These are phyloP conservation scores for Saturnispora serradocipensis DNA, from an alignment of 805 yeast genomes.

Conservation along the genomic window DNA sequence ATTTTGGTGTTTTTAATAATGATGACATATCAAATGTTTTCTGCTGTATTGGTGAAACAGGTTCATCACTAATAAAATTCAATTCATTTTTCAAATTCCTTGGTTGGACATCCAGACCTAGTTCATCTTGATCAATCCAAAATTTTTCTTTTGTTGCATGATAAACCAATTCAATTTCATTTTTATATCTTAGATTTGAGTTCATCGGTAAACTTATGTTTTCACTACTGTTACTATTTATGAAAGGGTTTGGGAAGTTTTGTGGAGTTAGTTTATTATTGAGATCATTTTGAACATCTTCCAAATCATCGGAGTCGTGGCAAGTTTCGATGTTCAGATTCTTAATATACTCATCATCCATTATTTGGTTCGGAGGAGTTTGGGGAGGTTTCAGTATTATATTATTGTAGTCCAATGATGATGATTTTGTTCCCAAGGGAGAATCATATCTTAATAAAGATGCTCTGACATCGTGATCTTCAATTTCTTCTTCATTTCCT, in stretches of 20 bases:
- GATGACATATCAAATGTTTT: constrained; percentile 1
- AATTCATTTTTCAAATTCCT: constrained; percentile 15
- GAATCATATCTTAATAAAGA: constrained; percentile 6
- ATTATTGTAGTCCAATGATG: constrained; percentile 7
- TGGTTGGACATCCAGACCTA: constrained; percentile 31
- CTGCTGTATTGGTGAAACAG: not conserved
- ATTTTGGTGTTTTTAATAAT: constrained; percentile 6
- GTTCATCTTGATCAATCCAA: constrained; percentile 23
- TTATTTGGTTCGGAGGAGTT: constrained; percentile 32
- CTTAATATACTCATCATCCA: constrained; percentile 26
- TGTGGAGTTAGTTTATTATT: constrained; percentile 11
- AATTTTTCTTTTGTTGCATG: constrained; percentile 34
- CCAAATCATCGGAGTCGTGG: constrained; percentile 14
- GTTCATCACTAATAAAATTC: not conserved
- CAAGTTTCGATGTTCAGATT: constrained; percentile 19
- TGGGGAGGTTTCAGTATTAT: constrained; percentile 16
- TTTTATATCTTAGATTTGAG: constrained; percentile 21
- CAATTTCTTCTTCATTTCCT: not conserved
- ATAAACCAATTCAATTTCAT: constrained; percentile 33
- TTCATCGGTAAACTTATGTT: not conserved
- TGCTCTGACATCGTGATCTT: constrained; percentile 5
- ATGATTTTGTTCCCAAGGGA: not conserved
- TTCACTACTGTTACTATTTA: not conserved
- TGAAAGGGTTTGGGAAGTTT: constrained; percentile 21
- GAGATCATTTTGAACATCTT: constrained; percentile 12